Evolutionary conservation across 345 rosid genomes (phyloP).

Genomic region (Chamaenerion angustifolium): DNA sequence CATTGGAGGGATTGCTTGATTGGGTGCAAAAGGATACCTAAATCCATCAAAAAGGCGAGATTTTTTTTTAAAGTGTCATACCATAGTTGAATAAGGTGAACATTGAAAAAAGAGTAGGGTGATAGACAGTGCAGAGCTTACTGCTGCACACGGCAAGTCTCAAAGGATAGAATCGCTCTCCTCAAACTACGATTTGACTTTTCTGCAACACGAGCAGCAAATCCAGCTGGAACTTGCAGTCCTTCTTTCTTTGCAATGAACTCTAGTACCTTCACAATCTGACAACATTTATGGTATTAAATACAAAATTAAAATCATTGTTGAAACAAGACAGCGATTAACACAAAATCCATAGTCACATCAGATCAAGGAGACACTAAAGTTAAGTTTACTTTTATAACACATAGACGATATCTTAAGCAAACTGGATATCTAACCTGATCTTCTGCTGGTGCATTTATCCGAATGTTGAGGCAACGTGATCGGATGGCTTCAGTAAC

Average conservation of each 20-base stretch:
- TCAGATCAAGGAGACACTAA: neutral
- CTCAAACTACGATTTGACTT: conserved; percentile 79
- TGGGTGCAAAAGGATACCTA: conserved; percentile 63
- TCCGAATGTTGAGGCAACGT: conserved; percentile 84
- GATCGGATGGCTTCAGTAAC: conserved; percentile 93
- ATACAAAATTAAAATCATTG: neutral
- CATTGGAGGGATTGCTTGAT: conserved; percentile 76
- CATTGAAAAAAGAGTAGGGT: neutral
- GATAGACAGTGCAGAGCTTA: conserved; percentile 19
- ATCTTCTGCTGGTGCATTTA: conserved; percentile 84
- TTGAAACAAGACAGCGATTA: neutral
- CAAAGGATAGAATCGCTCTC: conserved; percentile 75
- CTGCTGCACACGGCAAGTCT: conserved; percentile 87
- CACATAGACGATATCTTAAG: neutral
- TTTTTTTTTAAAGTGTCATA: too few species aligned
- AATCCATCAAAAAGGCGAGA: neutral
- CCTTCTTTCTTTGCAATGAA: conserved; percentile 75
- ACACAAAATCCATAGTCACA: neutral
- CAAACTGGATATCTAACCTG: conserved; percentile 33
- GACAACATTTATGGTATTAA: conserved; percentile 5
- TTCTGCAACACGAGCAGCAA: conserved; percentile 71
- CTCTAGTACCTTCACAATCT: conserved; percentile 76
- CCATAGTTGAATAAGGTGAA: too few species aligned
- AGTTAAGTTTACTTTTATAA: neutral
- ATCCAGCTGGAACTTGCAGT: conserved; percentile 68